These are phyloP conservation scores for Neurospora sp. DNA, from an alignment of 495 filamentous ascomycete species.

Conservation along the genomic window DNA sequence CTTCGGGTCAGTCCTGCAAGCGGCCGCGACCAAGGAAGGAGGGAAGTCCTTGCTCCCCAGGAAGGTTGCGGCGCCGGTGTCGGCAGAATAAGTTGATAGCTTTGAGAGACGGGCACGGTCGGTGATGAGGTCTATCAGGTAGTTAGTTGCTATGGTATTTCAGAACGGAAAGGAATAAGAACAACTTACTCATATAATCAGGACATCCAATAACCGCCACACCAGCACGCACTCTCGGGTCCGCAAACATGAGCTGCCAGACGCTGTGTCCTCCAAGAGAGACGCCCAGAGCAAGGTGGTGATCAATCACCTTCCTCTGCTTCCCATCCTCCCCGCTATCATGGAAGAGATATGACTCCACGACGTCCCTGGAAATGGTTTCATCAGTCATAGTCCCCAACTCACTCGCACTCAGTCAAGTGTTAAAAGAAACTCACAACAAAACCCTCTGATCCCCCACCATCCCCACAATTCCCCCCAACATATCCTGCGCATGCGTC, in stretches of 20 bases:
- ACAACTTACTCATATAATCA: constrained; percentile 57
- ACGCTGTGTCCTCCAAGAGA: constrained; percentile 83
- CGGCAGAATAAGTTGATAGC: constrained; percentile 45
- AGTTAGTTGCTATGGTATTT: not conserved
- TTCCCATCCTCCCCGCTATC: constrained; percentile 24
- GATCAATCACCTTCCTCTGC: constrained; percentile 41
- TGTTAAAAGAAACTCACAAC: constrained; percentile 12
- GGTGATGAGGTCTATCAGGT: constrained; percentile 47
- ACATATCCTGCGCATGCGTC: constrained; percentile 84
- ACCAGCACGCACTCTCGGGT: constrained; percentile 64
- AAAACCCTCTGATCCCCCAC: constrained; percentile 55
- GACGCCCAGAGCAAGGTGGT: constrained; percentile 69
- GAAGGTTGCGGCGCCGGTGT: constrained; percentile 49
- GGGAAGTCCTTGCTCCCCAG: constrained; percentile 72
- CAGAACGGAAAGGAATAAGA: not conserved
- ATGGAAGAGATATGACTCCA: constrained; percentile 67
- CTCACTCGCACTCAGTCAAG: not conserved
- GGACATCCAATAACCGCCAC: constrained; percentile 82
- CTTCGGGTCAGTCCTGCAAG: constrained; percentile 59
- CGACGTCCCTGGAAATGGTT: constrained; percentile 47
- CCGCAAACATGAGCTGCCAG: constrained; percentile 72
- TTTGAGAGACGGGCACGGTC: constrained; percentile 71
- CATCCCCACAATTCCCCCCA: constrained; percentile 52
- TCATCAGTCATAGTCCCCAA: not conserved
- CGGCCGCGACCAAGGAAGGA: constrained; percentile 47